Base-by-base conservation (phyloP, 345 rosid genomes). In the Fremontodendron californicum region DNA sequence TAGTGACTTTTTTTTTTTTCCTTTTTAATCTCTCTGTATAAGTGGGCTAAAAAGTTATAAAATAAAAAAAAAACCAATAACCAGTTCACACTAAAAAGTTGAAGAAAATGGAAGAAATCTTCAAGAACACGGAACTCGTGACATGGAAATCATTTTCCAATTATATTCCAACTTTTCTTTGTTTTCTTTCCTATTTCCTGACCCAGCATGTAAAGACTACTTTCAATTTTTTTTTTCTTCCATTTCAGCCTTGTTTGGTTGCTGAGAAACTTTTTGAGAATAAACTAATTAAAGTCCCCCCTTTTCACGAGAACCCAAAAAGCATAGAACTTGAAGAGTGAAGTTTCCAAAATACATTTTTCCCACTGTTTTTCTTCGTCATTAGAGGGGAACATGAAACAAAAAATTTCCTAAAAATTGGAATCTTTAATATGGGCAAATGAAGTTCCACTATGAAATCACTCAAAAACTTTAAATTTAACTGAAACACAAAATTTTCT, bases 51-150 rank as follows among this genome's bases (percentile, higher is more conserved):
- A 42, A 78, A 76, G 82, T 79, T n/a, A n/a, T n/a, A n/a, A n/a
- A n/a, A n/a, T n/a, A n/a, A n/a, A 18, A 43, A 65, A 27, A 81
- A 80, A 45, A 75, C 66, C 75, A 78, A 68, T 71, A 69, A 60
- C 51, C 40, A 64, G 79, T 75, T 81, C 84, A 82, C 83, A 78
- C 74, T 75, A 75, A 63, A 77, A 75, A 79, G 82, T 84, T 63
- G 64, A 65, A 73, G 16, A 76, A 79, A 75, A 82, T 60, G 64
- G 84, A 84, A 77, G 88, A 81, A 87, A 82, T 79, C 90, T 91
- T 88, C 77, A 83, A 79, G 85, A 79, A 82, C 90, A 91, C 88
- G 93, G 82, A 85, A 86, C 72, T 87, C 27, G 66, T 79, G 86
- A 83, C 83, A 77, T 78, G 75, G 79, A 85, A 86, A 80, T 83